Conservation (phyloP, 2,329 filamentous ascomycete genomes). For the Cladophialophora immunda region DNA sequence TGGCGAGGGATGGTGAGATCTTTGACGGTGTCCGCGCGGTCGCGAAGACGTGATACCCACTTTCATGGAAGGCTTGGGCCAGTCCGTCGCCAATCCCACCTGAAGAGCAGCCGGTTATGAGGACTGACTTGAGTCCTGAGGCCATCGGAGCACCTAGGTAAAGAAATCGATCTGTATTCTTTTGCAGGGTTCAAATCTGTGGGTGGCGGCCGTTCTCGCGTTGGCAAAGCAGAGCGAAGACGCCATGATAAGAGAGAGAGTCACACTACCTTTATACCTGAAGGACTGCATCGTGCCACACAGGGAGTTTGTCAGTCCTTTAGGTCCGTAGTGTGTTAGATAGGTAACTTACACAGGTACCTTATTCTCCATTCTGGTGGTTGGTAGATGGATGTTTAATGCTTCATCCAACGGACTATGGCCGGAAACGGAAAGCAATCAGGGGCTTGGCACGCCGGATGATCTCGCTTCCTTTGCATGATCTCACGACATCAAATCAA, state of each 20-base stretch:
- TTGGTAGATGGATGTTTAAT: neutral
- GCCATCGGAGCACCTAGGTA: slow-evolving; percentile 17
- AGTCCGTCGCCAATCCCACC: slow-evolving; percentile 54
- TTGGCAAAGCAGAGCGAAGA: neutral
- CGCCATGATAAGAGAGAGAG: neutral
- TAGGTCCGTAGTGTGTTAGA: neutral
- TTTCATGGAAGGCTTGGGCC: slow-evolving; percentile 48
- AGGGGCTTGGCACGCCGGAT: slow-evolving; percentile 15
- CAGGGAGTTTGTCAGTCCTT: neutral
- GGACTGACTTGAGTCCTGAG: slow-evolving; percentile 25
- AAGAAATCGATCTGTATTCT: neutral
- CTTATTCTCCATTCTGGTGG: neutral
- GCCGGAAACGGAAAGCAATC: slow-evolving; percentile 22
- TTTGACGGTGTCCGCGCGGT: slow-evolving; percentile 51
- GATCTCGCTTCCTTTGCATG: neutral
- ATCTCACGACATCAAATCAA: neutral
- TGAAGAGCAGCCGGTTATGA: slow-evolving; percentile 46
- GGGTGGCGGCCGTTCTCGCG: neutral
- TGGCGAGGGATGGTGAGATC: slow-evolving; percentile 43
- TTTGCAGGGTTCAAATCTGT: neutral
- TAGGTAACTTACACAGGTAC: neutral
- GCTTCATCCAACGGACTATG: slow-evolving; percentile 10
- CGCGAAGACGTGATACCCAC: slow-evolving; percentile 52
- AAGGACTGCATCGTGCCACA: neutral
- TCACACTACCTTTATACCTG: slow-evolving; percentile 8